Evolutionary conservation across 1,284 basidiomycete species (phyloP).

Genomic region (Violaceomyces palustris): DNA sequence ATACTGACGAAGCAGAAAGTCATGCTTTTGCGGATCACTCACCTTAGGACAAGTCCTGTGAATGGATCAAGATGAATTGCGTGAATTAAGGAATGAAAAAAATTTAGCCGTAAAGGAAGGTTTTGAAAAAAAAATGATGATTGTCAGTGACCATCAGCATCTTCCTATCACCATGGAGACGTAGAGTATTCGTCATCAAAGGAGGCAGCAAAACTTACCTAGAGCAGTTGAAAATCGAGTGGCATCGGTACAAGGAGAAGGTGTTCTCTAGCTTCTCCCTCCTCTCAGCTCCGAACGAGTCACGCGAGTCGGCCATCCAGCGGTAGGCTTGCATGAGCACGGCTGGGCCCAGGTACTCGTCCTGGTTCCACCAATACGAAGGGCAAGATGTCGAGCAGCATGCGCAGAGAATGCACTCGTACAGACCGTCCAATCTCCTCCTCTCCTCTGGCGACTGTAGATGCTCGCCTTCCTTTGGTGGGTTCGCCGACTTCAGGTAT

Average conservation of each 20-base stretch:
- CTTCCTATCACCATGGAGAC: no score
- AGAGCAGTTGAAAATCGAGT: slow-evolving; percentile 92
- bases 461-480: slow-evolving; percentile 63
- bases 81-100: no score
- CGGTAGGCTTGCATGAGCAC: slow-evolving; percentile 77
- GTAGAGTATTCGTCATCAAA: no score
- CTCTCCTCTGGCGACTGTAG: slow-evolving; percentile 86
- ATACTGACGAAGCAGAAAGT: no score
- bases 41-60: slow-evolving; percentile 94
- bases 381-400: slow-evolving; percentile 88
- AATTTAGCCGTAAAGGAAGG: no score
- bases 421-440: slow-evolving; percentile 92
- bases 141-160: no score
- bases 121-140: no score
- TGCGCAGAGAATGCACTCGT: slow-evolving; percentile 62
- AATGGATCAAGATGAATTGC: no score
- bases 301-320: slow-evolving; percentile 96
- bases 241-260: slow-evolving; percentile 73
- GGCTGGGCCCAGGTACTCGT: slow-evolving; percentile 94
- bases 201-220: no score
- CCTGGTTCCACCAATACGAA: slow-evolving; percentile 98
- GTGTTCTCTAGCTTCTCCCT: slow-evolving; percentile 92
- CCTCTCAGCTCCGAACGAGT: slow-evolving; percentile 72
- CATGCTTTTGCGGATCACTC: no score
- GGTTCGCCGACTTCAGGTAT: slow-evolving; percentile 48